These are phyloP conservation scores for Eudorina sp. DNA, from an alignment of 139 green algal genomes.

Conservation along the genomic window DNA sequence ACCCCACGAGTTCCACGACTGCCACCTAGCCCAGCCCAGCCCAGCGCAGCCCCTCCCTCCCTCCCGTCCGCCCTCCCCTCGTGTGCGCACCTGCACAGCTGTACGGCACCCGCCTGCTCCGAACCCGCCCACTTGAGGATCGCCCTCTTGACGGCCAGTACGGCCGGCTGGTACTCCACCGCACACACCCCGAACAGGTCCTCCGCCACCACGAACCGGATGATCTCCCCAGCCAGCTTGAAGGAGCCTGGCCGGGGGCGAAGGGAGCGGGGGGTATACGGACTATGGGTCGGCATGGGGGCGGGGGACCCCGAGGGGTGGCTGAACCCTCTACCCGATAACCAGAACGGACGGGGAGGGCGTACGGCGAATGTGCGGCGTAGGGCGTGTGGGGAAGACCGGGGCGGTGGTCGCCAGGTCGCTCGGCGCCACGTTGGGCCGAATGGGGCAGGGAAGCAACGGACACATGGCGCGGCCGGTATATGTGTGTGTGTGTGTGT, in stretches of 20 bases:
- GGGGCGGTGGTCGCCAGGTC: too few relatives aligned
- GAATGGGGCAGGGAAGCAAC: too few relatives aligned
- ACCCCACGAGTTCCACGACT: neutral
- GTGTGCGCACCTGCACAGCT: constrained; percentile 57
- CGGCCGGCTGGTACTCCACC: constrained; percentile 63
- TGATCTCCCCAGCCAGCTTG: constrained; percentile 67
- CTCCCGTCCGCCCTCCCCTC: neutral
- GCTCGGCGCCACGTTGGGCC: too few relatives aligned
- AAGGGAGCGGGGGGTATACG: neutral
- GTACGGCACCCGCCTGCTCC: constrained; percentile 75
- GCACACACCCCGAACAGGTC: constrained; percentile 71
- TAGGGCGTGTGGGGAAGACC: too few relatives aligned
- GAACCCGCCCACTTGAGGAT: constrained; percentile 70
- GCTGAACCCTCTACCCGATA: too few relatives aligned
- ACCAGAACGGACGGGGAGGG: too few relatives aligned
- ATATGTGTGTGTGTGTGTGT: too few relatives aligned
- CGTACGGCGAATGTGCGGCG: too few relatives aligned
- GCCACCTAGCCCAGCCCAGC: neutral
- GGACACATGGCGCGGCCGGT: too few relatives aligned
- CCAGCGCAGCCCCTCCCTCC: neutral
- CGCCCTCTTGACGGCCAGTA: constrained; percentile 64
- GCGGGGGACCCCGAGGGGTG: too few relatives aligned
- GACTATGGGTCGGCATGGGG: neutral
- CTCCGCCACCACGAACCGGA: constrained; percentile 74
- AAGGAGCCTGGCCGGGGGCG: constrained; percentile 36